These are phyloP conservation scores for Arthrobotrys pseudoclavata DNA, from an alignment of 2,329 filamentous ascomycete genomes.

Conservation along the genomic window DNA sequence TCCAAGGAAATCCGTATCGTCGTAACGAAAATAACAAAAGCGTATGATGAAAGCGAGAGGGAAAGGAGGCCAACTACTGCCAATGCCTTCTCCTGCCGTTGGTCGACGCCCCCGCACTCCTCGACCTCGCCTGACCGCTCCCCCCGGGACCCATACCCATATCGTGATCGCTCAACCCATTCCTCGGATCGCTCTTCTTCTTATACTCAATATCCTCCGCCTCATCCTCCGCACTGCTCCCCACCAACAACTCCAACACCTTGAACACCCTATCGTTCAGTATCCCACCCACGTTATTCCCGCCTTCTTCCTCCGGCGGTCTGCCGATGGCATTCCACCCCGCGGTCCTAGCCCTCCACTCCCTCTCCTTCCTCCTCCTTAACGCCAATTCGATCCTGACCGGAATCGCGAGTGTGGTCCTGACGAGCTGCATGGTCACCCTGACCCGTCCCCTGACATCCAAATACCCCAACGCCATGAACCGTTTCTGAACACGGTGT, in stretches of 20 bases:
- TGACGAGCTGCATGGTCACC: constrained; percentile 66
- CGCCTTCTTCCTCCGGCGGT: constrained; percentile 61
- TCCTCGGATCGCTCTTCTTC: constrained; percentile 50
- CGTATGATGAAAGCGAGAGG: not conserved
- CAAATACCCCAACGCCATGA: constrained; percentile 66
- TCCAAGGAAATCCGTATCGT: constrained; percentile 23
- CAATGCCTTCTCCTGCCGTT: constrained; percentile 9
- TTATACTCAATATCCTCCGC: constrained; percentile 64
- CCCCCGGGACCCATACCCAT: constrained; percentile 20
- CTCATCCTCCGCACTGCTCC: constrained; percentile 66
- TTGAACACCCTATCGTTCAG: constrained; percentile 66
- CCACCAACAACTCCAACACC: constrained; percentile 67
- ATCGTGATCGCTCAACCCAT: constrained; percentile 45
- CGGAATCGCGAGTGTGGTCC: constrained; percentile 66
- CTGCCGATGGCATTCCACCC: constrained; percentile 65
- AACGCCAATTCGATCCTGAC: constrained; percentile 67
- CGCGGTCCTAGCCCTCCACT: constrained; percentile 65
- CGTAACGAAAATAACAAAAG: constrained; percentile 4
- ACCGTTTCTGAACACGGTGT: constrained; percentile 66
- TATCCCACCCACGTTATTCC: constrained; percentile 63
- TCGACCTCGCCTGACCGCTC: constrained; percentile 13
- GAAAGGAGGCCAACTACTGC: not conserved
- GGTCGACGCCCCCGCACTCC: constrained; percentile 14
- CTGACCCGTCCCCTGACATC: constrained; percentile 66
- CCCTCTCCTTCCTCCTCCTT: constrained; percentile 65